Evolutionary conservation across 1,284 basidiomycete genomes (phyloP), one percentile per base, ranked within the genome.

Genomic region (Ganoderma sinense): DNA sequence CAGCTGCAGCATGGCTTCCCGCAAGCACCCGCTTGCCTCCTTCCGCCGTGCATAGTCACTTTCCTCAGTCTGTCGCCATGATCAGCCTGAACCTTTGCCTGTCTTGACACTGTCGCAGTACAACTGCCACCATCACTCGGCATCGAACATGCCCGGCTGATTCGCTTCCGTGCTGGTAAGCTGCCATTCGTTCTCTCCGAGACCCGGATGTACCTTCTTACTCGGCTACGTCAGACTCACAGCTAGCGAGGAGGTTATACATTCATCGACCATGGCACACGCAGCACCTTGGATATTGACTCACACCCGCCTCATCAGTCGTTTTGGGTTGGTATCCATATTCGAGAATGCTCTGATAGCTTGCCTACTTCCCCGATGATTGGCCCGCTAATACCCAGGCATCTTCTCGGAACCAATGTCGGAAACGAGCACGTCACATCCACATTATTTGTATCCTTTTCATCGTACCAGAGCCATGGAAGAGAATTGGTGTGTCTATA

Each of bases 141-240:
- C 18, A 23, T 56, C 31, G 5, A 56, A 29, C 29, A 33, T 20
- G 29, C 14, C 14, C 18, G 18, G 18, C 29, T 29, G 29, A 56
- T 20, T 14, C 53, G 8, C 29, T 20, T 56, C 16, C 16, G 29
- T 56, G 5, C 26, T 8, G 53, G 53, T 56, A 29, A 56, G 53
- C 16, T 26, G 4, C 7, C 2, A 29, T 56, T 18, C 29, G 3
- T 33, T 31, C 53, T 29, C 31, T 16, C 14, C 31, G 31, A 33
- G 53, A 56, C 53, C 26, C 23, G 48, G 48, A 51, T 13, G 23
- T 26, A 18, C 53, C 29, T 33, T 56, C 53, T 56, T 33, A 56
- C 53, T 56, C 53, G 29, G 53, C 26, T 56, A 33, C 53, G 53
- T 56, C 53, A n/a, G n/a, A n/a, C n/a, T n/a, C n/a, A 56, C 29